Base-by-base conservation (phyloP, 768 basidiomycete genomes). In the Lactifluus rugatus region DNA sequence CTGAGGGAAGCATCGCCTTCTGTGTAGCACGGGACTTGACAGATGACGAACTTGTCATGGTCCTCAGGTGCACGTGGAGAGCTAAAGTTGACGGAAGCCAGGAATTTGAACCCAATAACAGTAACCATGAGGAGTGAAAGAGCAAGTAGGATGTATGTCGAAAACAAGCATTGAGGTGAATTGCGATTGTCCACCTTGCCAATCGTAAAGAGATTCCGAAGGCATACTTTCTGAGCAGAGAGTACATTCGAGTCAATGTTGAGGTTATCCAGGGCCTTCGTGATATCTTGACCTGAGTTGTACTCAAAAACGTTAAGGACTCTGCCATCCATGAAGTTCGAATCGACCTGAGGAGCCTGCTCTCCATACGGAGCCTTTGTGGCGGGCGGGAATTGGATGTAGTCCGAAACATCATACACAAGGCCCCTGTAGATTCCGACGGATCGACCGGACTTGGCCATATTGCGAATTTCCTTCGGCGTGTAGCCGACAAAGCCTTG, bases 11-110 rank as follows among this genome's bases (percentile, higher is more conserved):
- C 69, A 62, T 93, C 88, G 62, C 93, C 95, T 77, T 98, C 95
- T 2, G 95, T 98, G 70, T 98, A 98, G 80, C 95, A 97, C 28
- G 95, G 95, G 0, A 98, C 93, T 68, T 98, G 95, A 69, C 94
- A 97, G 65, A 95, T 91, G 62, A 96, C 88, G 64, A 96, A 95
- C 73, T 96, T 95, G 76, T 96, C 93, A 68, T 93, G 92, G 65
- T 93, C 89, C 72, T 95, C 93, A 0, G 93, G 93, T 6, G 89
- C 87, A 56, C 91, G 82, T 17, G 82, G 70, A 3, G 85, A 73
- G 48, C 82, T 81, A 68, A 96, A 91, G 71, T 90, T 87, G 70
- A 95, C 77, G 0, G 91, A 92, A 1, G 91, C 90, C 61, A 96
- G 73, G 76, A 95, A 95, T 73, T 95, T 97, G 85, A 95, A 94